phyloP scores from a whole-genome alignment of 2,329 filamentous ascomycete genomes.

The Lachnellula willkommii region DNA sequence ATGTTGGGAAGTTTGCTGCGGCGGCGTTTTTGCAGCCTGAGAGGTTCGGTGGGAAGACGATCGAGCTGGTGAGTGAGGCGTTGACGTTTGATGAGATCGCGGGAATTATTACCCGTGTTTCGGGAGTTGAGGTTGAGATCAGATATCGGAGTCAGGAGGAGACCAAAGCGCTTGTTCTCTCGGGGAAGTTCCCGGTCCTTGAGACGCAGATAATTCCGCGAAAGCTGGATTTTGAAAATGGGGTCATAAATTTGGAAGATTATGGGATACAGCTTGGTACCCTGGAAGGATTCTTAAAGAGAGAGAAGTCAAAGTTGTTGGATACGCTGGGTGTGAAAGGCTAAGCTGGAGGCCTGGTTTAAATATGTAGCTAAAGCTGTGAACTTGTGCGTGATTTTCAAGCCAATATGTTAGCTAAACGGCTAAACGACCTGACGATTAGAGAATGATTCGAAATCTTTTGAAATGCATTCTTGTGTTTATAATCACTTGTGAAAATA shows the following conservation, averaged over 20 bases:
- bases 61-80: constrained; percentile 1
- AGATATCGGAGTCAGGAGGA: constrained; percentile 1
- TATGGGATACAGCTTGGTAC: constrained; percentile 1
- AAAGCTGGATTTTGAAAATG: background rate
- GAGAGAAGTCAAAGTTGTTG: constrained; percentile 1
- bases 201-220: constrained; percentile 1
- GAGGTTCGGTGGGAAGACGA: constrained; percentile 5
- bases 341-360: too few relatives aligned
- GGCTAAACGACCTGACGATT: too few relatives aligned
- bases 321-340: background rate
- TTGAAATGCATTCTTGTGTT: too few relatives aligned
- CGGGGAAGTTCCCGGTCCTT: background rate
- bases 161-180: background rate
- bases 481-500: too few relatives aligned
- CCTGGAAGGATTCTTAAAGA: background rate
- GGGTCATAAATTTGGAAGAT: background rate
- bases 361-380: too few relatives aligned
- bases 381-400: too few relatives aligned
- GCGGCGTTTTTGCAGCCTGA: constrained; percentile 14
- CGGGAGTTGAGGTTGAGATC: constrained; percentile 25
- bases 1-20: constrained; percentile 16
- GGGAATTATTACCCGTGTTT: constrained; percentile 28
- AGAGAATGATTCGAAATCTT: too few relatives aligned
- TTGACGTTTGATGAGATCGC: constrained; percentile 15
- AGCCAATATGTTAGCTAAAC: too few relatives aligned